Base-by-base conservation (phyloP, 1,284 basidiomycete genomes). In the Lentinula novae-zelandiae region DNA sequence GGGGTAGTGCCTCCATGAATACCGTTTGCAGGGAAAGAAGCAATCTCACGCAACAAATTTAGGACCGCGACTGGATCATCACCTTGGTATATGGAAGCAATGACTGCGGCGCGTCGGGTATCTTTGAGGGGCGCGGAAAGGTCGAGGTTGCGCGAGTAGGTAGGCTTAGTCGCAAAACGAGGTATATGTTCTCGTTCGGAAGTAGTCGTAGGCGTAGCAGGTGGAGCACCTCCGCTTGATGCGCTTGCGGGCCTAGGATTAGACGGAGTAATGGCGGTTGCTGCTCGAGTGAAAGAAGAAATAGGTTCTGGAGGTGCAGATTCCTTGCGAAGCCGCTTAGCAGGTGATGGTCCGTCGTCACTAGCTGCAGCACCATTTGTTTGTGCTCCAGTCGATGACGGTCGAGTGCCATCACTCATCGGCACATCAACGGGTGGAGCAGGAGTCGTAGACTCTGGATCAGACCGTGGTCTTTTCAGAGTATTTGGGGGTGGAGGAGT, bases 1-100 rank as follows among this genome's bases (percentile, higher is more conserved):
- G 72, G 62, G 64, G 66, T 22, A 71, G 68, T 60, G 22, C 42
- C 42, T 33, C 42, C 46, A 17, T 22, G 22, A 7, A 39, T 42
- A 10, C 27, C 27, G 42, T 62, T 60, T 31, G 59, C n/a, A 56
- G 80, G 78, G 63, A 85, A 80, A 8, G 81, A 76, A 8, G 80
- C 76, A 33, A 89, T 78, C 69, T 87, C 85, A 52, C 85, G 84
- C 27, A 92, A 73, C 20, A 88, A 74, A 60, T 89, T 83, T 3
- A 93, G 72, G 3, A 92, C 79, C 2, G 78, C 69, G 17, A 69
- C 68, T 0, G 90, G 83, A 65, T 92, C 88, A 63, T 92, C 90
- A 31, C 80, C 79, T 65, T 86, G 81, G 64, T 82, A 86, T 58
- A 93, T 84, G 33, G 83, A 77, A 10, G 84, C 80, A 20, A 90